Evolutionary conservation across 1,284 basidiomycete genomes (phyloP), one percentile per base, ranked within the genome.

Genomic region (Gomphus sp.): DNA sequence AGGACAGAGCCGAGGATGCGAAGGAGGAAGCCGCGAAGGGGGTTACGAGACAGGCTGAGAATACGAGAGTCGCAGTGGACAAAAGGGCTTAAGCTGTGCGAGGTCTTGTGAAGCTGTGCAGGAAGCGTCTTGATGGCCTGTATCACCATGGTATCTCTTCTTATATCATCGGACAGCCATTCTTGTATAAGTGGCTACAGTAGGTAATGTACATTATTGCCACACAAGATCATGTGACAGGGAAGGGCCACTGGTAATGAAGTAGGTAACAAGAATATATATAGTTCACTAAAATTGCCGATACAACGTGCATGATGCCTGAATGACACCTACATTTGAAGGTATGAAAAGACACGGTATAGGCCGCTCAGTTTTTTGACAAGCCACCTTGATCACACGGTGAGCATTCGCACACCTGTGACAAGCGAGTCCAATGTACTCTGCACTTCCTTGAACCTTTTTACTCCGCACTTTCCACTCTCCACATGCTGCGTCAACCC

Each of bases 401-500:
- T 31, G 41, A 57, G 18, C 34, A 33, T 57, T 33, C 36, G 25
- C 31, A 57, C 36, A 22, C 55, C 55, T 4, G 28, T 34, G 28
- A 36, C 28, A 16, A 59, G 52, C 9, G 52, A 54, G 33, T 55
- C 47, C 43, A 59, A 47, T 18, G 45, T 44, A 55, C 22, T 66
- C 54, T 70, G 70, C 8, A 75, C 75, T 4, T 62, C 65, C 62
- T 55, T 69, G 61, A 80, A 80, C 66, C 66, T 77, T 25, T 67
- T 62, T 34, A 82, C 72, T 0, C 77, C 79, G 64, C 80, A 83
- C 12, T 62, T 69, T 65, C 76, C 76, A 63, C 80, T 83, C 70
- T 82, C 80, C 12, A 83, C 73, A 61, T 83, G 80, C 66, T 79
- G 76, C 52, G 74, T 77, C 51, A 83, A 64, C 2, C 63, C 77